Evolutionary conservation across 2,329 filamentous ascomycete species (phyloP), one percentile per base, ranked within the genome.

Genomic region (Ascosphaera apis): DNA sequence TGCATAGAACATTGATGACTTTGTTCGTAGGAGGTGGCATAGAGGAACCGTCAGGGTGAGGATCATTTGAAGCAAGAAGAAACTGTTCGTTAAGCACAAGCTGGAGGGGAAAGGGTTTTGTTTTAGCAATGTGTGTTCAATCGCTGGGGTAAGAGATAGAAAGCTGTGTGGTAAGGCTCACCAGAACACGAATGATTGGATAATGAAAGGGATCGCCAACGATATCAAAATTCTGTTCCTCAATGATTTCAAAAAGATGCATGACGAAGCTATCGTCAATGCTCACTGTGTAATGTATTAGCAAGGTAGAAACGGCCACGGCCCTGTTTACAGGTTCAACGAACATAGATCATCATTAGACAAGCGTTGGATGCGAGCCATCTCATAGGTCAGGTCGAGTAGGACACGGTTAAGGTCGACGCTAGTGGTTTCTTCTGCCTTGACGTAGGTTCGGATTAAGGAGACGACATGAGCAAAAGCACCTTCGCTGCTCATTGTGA

Each of bases 11-110:
- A 53, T 95, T 95, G 54, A 98, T 76, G 35, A 98, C 82, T 44
- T 84, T 75, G 50, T 98, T 98, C 3, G 88, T 95, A 38, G 91
- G 57, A 3, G 69, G 67, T 16, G 61, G 55, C 7, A 60, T 52
- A 39, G 38, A 42, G 8, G 49, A 45, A 32, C 43, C 50, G 44
- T 47, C 52, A 45, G 47, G 54, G 44, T 48, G 42, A 32, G 60
- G 53, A 63, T 68, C 40, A 66, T 78, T 45, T 62, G 67, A 62
- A 17, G 66, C 67, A 37, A 95, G 74, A 79, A 98, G 91, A 56
- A 93, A 98, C 56, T 98, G 88, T 55, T 98, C 88, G 55, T 98
- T 98, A 43, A 98, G 60, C 18, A 95, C 84, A 46, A 98, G 69
- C 81, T 91, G 35, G 31, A 34, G n/a, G 39, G 39, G 38, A 39